These are phyloP conservation scores for Chrysoporthe deuterocubensis DNA, from an alignment of 2,329 filamentous ascomycete species.

Conservation along the genomic window DNA sequence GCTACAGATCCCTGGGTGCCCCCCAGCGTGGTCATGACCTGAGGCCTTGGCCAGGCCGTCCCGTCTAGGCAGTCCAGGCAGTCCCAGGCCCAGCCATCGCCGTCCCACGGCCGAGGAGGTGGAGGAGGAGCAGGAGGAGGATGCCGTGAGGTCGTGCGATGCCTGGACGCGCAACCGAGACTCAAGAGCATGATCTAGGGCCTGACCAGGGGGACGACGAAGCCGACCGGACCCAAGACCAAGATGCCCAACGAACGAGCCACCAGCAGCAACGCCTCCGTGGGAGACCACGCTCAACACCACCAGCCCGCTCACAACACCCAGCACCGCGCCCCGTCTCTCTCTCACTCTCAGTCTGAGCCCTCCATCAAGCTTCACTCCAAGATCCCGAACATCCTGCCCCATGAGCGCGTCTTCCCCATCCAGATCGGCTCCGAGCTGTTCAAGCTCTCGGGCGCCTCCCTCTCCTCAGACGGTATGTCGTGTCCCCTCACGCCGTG, in stretches of 20 bases:
- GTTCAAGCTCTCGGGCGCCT: slow-evolving; percentile 75
- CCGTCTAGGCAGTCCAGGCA: no score
- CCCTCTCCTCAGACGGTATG: slow-evolving; percentile 73
- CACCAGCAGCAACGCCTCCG: slow-evolving; percentile 1
- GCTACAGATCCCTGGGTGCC: not conserved
- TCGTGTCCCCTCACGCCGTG: not conserved
- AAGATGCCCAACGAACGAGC: slow-evolving; percentile 1
- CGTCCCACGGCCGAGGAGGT: not conserved
- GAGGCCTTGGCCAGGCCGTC: not conserved
- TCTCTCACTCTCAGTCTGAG: not conserved
- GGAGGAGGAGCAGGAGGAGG: not conserved
- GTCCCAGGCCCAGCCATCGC: no score
- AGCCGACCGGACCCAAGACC: not conserved
- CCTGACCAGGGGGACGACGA: not conserved
- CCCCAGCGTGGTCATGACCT: not conserved
- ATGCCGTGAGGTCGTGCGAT: not conserved
- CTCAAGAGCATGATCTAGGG: not conserved
- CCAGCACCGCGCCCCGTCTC: slow-evolving; percentile 12
- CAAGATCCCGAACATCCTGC: slow-evolving; percentile 62
- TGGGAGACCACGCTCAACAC: not conserved
- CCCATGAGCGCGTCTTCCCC: slow-evolving; percentile 74
- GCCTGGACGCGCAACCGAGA: not conserved
- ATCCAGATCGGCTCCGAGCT: slow-evolving; percentile 75
- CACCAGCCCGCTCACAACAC: not conserved
- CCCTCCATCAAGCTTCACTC: slow-evolving; percentile 40